Conservation (phyloP, 2,329 filamentous ascomycete genomes). For the Colletotrichum nymphaeae region DNA sequence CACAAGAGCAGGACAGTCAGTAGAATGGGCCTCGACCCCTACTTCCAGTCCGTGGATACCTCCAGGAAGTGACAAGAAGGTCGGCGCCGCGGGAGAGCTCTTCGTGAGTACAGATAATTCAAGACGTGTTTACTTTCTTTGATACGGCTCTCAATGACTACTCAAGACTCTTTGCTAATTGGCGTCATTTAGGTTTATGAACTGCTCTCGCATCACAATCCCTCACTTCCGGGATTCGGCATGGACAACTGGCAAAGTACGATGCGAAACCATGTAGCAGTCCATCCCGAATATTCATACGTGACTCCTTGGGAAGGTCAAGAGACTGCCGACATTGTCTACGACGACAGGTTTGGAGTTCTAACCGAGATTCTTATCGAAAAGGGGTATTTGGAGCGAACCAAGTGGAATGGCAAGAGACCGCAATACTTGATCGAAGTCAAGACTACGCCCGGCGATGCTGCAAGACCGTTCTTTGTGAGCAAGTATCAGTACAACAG, state of each 20-base stretch:
- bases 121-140: background rate
- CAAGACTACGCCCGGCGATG: conserved; percentile 55
- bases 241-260: conserved; percentile 59
- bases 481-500: conserved; percentile 55
- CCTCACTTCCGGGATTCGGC: conserved; percentile 47
- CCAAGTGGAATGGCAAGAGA: conserved; percentile 40
- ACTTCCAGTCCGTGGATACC: background rate
- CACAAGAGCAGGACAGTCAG: background rate
- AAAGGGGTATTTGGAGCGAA: conserved; percentile 44
- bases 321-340: conserved; percentile 61
- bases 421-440: conserved; percentile 62
- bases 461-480: conserved; percentile 57
- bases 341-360: conserved; percentile 48
- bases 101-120: conserved; percentile 23
- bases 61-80: conserved; percentile 21
- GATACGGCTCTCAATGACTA: background rate
- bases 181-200: conserved; percentile 52
- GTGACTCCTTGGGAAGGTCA: conserved; percentile 51
- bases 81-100: conserved; percentile 38
- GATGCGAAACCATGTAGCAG: conserved; percentile 52
- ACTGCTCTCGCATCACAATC: conserved; percentile 45
- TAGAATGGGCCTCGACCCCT: background rate
- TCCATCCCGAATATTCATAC: conserved; percentile 52
- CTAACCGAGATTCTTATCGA: conserved; percentile 49
- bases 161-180: background rate